Conservation (phyloP, 306 rosid species). For the Amphicarpaea edgeworthii region DNA sequence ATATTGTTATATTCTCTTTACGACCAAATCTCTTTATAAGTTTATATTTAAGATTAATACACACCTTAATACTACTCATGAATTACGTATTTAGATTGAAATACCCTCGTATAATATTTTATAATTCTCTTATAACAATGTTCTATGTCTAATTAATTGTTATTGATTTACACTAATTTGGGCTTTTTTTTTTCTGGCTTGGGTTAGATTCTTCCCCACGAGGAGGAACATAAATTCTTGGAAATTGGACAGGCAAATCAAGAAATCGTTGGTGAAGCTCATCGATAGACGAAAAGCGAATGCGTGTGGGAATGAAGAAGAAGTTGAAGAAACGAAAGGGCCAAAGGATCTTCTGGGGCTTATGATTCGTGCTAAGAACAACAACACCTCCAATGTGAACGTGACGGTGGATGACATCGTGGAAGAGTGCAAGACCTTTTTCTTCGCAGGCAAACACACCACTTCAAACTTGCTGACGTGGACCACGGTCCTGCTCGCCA, state of each 20-base stretch:
- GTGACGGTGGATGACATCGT: constrained; percentile 80
- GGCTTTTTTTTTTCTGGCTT: neutral
- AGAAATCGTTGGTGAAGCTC: constrained; percentile 60
- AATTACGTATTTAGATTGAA: too few relatives aligned
- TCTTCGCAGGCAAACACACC: constrained; percentile 96
- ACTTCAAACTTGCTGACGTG: constrained; percentile 91
- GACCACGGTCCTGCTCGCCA: constrained; percentile 83
- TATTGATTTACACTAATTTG: neutral
- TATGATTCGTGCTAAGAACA: constrained; percentile 62
- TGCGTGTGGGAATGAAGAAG: constrained; percentile 5
- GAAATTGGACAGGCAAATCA: constrained; percentile 71
- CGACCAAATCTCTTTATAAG: too few relatives aligned
- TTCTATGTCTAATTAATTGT: too few relatives aligned
- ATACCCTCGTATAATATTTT: too few relatives aligned
- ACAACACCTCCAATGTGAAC: neutral
- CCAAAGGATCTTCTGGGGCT: constrained; percentile 71
- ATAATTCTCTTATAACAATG: too few relatives aligned
- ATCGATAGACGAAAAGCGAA: constrained; percentile 57
- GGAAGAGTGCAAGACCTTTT: constrained; percentile 87
- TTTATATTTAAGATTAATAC: too few relatives aligned
- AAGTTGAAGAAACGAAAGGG: neutral
- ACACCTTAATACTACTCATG: too few relatives aligned
- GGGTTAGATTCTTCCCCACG: constrained; percentile 71
- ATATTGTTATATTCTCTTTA: too few relatives aligned
- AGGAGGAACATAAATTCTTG: constrained; percentile 67